A percentile compares a stretch with the other conserved stretches of the same genome.
These are phyloP conservation scores for Teratosphaeriaceae sp. DNA, from an alignment of 2,329 filamentous ascomycete genomes.

Conservation along the genomic window DNA sequence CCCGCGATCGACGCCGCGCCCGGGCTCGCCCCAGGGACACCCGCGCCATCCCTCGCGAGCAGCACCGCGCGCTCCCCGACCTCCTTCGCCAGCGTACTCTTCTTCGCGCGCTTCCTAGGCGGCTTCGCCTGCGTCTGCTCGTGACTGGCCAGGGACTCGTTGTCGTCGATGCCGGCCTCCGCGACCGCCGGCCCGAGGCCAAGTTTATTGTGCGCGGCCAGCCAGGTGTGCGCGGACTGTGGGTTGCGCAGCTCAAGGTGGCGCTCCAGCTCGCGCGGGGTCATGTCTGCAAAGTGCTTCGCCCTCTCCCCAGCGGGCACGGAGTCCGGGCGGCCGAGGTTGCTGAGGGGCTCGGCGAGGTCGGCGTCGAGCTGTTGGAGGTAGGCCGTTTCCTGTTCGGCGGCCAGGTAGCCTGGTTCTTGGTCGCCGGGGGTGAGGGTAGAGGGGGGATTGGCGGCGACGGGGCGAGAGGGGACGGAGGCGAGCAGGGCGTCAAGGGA, in stretches of 20 bases:
- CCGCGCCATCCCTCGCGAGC: conserved; percentile 16
- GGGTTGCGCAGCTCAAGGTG: conserved; percentile 64
- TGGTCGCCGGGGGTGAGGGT: background rate
- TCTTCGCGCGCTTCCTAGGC: conserved; percentile 40
- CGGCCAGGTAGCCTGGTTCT: conserved; percentile 55
- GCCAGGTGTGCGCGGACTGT: conserved; percentile 92
- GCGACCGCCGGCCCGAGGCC: background rate
- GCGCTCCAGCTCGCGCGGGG: conserved; percentile 41
- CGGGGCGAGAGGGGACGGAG: conserved; percentile 34
- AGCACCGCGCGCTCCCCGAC: conserved; percentile 30
- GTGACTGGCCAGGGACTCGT: conserved; percentile 75
- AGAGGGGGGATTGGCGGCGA: background rate
- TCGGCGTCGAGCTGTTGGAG: conserved; percentile 57
- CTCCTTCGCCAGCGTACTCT: conserved; percentile 29
- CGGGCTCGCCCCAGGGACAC: background rate
- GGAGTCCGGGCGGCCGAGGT: conserved; percentile 32
- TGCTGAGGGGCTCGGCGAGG: conserved; percentile 35
- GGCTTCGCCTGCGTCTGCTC: conserved; percentile 78
- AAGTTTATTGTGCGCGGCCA: conserved; percentile 36
- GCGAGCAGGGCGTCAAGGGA: conserved; percentile 34
- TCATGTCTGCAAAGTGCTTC: conserved; percentile 31
- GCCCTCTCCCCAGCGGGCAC: no score
- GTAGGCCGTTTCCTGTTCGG: conserved; percentile 68
- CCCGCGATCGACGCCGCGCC: no score
- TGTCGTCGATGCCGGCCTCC: conserved; percentile 35